Evolutionary conservation across 306 rosid species (phyloP), one percentile per base, ranked within the genome.

Genomic region (Cicer bijugum): DNA sequence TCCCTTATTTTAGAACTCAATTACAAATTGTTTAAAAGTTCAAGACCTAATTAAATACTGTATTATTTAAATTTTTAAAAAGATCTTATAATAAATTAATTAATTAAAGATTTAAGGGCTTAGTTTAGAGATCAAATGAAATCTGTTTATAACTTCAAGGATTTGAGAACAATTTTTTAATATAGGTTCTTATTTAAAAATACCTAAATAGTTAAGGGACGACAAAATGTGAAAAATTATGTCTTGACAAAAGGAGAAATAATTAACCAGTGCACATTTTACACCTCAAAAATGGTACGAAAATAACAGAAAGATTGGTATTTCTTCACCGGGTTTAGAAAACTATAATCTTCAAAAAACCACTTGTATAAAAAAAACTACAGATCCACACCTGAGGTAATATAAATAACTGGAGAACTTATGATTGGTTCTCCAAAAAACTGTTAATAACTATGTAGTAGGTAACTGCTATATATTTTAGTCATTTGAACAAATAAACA

Each of bases 281-380:
- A 37, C 28, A 38, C 35, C 15, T 12, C 7, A 42, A 15, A 16
- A 64, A 5, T 65, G 14, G 61, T 7, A 53, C 3, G 63, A 57
- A 15, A 73, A 66, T 42, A 73, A 45, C 39, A 4, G 5, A 56
- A 35, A 56, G 8, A 19, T 45, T 64, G 57, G 44, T 40, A 70
- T 68, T 71, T 58, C 58, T 28, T 79, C n/a, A 38, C 9, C n/a
- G 1, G 6, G 79, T 5, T 67, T 52, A 80, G 52, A 59, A 12
- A 58, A 58, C 66, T 65, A 70, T 23, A 75, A 67, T 44, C 69
- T 65, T 44, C 78, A 53, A 53, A 83, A 57, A 75, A 43, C 46
- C 81, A 28, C 33, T 0, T 28, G 33, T 28, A 28, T 3, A 0
- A 28, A 28, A 28, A 28, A 53, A 53, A 66, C 55, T 19, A 38